These are phyloP conservation scores for Yamadazyma diospyri DNA, from an alignment of 1,139 yeast genomes.

Conservation along the genomic window DNA sequence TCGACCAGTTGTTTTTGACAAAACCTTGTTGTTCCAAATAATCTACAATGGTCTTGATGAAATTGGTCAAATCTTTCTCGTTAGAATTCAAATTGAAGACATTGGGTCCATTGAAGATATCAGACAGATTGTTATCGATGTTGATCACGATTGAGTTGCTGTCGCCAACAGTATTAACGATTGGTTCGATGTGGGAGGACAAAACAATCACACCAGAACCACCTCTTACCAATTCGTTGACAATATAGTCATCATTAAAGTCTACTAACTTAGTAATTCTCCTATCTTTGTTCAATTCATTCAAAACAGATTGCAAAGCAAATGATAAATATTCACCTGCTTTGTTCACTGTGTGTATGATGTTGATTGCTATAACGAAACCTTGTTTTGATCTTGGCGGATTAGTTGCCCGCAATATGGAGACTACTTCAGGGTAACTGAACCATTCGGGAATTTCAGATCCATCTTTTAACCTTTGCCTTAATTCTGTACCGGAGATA, in stretches of 20 bases:
- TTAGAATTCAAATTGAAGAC: conserved; percentile 12
- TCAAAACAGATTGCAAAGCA: conserved; percentile 86
- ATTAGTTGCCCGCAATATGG: conserved; percentile 84
- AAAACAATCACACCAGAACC: conserved; percentile 83
- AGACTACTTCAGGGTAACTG: conserved; percentile 94
- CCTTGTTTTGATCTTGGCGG: conserved; percentile 93
- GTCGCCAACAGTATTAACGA: conserved; percentile 44
- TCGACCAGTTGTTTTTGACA: conserved; percentile 6
- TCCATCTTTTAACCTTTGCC: conserved; percentile 85
- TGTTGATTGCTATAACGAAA: conserved; percentile 62
- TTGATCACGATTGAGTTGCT: conserved; percentile 30
- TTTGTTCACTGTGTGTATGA: conserved; percentile 21
- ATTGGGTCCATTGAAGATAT: conserved; percentile 12
- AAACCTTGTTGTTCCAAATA: conserved; percentile 80
- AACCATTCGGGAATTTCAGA: conserved; percentile 93
- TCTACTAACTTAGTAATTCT: conserved; percentile 68
- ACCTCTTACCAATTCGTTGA: conserved; percentile 81
- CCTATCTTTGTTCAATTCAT: conserved; percentile 86
- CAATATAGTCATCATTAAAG: conserved; percentile 53
- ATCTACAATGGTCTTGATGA: conserved; percentile 68
- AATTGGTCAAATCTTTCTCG: conserved; percentile 30
- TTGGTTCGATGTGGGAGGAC: conserved; percentile 26
- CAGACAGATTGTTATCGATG: conserved; percentile 12
- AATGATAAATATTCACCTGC: conserved; percentile 53
- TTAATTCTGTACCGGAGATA: conserved; percentile 92